These are phyloP conservation scores for Typha latifolia DNA, from an alignment of 176 grass and related monocot genomes.

Conservation along the genomic window DNA sequence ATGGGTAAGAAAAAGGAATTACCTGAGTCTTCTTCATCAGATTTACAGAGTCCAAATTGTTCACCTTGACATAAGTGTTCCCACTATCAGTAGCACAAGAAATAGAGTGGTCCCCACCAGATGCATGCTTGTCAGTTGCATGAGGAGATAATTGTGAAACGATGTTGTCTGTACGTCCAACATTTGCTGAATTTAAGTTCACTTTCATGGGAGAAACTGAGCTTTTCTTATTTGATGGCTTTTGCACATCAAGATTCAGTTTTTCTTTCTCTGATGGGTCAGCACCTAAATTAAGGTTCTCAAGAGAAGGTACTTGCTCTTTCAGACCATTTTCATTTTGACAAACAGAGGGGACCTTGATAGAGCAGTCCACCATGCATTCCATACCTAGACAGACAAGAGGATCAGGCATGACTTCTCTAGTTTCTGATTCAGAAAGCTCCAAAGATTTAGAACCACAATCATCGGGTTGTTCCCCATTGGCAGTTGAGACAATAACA, in stretches of 20 bases:
- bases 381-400: background rate
- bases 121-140: slow-evolving; percentile 26
- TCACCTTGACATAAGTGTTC: slow-evolving; percentile 23
- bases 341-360: background rate
- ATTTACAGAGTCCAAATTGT: slow-evolving; percentile 12
- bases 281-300: slow-evolving; percentile 13
- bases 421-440: slow-evolving; percentile 4
- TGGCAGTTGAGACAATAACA: background rate
- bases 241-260: slow-evolving; percentile 11
- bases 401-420: background rate
- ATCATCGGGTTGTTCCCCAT: background rate
- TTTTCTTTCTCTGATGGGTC: slow-evolving; percentile 25
- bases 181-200: slow-evolving; percentile 17
- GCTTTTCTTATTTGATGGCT: slow-evolving; percentile 22
- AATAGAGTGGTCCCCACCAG: slow-evolving; percentile 4
- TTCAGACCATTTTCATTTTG: slow-evolving; percentile 1
- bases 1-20: background rate
- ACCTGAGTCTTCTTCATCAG: slow-evolving; percentile 33
- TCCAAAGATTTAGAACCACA: slow-evolving; percentile 12
- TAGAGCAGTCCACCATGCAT: too few relatives aligned
- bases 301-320: slow-evolving; percentile 9
- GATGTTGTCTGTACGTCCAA: slow-evolving; percentile 17
- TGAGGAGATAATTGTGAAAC: slow-evolving; percentile 14
- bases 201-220: slow-evolving; percentile 31
- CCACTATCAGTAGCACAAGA: slow-evolving; percentile 12